phyloP scores from a whole-genome alignment of 495 filamentous ascomycete genomes.

The Daldinia loculata region DNA sequence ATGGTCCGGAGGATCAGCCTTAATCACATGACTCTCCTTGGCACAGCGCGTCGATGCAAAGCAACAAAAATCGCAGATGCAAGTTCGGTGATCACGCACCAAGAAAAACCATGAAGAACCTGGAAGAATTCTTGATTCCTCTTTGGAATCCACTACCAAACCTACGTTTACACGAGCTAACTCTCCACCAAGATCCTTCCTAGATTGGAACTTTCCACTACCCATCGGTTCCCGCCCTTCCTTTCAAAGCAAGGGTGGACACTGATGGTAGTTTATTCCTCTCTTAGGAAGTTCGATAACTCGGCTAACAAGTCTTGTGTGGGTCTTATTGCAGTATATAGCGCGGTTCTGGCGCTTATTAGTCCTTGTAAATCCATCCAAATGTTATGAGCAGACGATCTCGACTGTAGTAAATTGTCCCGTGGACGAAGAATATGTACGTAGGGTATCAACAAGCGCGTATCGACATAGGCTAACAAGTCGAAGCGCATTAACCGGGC shows the following conservation, averaged over 20 bases:
- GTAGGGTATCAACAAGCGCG: slow-evolving; percentile 39
- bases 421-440: slow-evolving; percentile 25
- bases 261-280: slow-evolving; percentile 1
- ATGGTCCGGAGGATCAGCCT: slow-evolving; percentile 12
- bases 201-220: slow-evolving; percentile 17
- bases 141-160: not conserved
- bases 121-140: slow-evolving; percentile 12
- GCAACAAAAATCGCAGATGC: slow-evolving; percentile 8
- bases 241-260: not conserved
- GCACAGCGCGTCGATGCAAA: slow-evolving; percentile 39
- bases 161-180: not conserved
- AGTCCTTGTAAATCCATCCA: slow-evolving; percentile 1
- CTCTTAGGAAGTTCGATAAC: slow-evolving; percentile 26
- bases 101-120: slow-evolving; percentile 19
- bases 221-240: slow-evolving; percentile 9
- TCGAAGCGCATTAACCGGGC: slow-evolving; percentile 33
- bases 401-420: slow-evolving; percentile 13
- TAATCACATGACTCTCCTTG: slow-evolving; percentile 42
- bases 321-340: slow-evolving; percentile 25
- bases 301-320: slow-evolving; percentile 15
- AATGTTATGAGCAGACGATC: slow-evolving; percentile 13
- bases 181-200: slow-evolving; percentile 30
- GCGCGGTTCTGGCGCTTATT: slow-evolving; percentile 37
- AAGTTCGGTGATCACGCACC: slow-evolving; percentile 28
- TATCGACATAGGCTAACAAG: slow-evolving; percentile 38